Evolutionary conservation across 331 rosid species (phyloP).

Genomic region (Quercus lobata): DNA sequence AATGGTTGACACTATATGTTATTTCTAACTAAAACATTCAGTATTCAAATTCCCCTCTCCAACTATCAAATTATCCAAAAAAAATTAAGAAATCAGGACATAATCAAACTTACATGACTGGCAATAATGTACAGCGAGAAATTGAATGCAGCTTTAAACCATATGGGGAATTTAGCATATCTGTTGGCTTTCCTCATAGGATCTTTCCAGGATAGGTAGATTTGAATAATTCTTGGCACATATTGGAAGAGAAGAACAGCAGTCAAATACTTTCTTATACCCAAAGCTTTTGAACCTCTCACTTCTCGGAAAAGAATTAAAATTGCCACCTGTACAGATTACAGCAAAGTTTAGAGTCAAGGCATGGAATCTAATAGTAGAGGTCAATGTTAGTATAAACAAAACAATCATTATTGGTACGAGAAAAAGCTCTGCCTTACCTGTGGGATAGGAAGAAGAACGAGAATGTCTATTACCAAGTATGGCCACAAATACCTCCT

Average conservation of each 20-base stretch:
- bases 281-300: background rate
- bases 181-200: conserved; percentile 6
- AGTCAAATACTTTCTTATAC: background rate
- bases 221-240: conserved; percentile 21
- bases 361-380: too few relatives aligned
- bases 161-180: background rate
- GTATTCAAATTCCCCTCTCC: too few relatives aligned
- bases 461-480: conserved; percentile 20
- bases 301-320: background rate
- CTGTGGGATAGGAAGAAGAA: conserved; percentile 35
- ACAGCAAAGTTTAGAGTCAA: too few relatives aligned
- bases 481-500: conserved; percentile 3
- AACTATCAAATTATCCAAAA: too few relatives aligned
- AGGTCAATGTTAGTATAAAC: too few relatives aligned
- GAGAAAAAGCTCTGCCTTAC: background rate
- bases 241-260: conserved; percentile 14
- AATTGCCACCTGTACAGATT: conserved; percentile 5
- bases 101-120: background rate
- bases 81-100: too few relatives aligned
- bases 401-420: too few relatives aligned
- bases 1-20: too few relatives aligned
- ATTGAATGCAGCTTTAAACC: conserved; percentile 21
- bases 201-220: conserved; percentile 9
- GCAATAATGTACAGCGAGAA: background rate
- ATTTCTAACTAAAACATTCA: too few relatives aligned